Percentiles rank a stretch among this genome's conserved stretches.
These are phyloP conservation scores for Ceratocystis smalleyi DNA, from an alignment of 2,329 filamentous ascomycete species.

Conservation along the genomic window DNA sequence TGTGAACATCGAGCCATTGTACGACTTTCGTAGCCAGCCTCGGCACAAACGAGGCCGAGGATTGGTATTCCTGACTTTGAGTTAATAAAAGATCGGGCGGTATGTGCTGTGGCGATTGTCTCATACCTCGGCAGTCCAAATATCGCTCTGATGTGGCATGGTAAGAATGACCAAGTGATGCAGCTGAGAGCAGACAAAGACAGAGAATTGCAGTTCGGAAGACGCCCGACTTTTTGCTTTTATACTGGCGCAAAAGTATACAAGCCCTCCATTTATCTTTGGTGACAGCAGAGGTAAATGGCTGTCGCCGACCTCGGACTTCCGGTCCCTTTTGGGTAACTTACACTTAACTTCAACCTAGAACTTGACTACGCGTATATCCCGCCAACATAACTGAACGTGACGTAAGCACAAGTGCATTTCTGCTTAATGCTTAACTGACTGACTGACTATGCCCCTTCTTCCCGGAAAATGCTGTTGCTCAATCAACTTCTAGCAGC, in stretches of 20 bases:
- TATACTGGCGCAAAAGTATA: neutral
- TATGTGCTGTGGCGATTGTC: neutral
- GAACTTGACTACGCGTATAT: neutral
- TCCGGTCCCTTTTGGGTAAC: conserved; percentile 7
- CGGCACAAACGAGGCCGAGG: conserved; percentile 48
- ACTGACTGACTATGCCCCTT: conserved; percentile 6
- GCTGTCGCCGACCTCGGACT: conserved; percentile 18
- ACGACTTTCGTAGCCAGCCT: conserved; percentile 44
- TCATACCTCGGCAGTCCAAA: conserved; percentile 29
- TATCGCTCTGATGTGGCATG: conserved; percentile 20
- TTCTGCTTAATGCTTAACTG: neutral
- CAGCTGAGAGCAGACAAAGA: neutral
- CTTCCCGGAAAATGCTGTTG: neutral
- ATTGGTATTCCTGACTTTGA: conserved; percentile 37
- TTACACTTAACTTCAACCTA: neutral
- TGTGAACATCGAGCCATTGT: conserved; percentile 41
- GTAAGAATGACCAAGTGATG: neutral
- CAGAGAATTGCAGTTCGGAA: neutral
- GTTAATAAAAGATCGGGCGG: neutral
- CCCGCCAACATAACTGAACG: neutral
- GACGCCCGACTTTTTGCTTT: neutral
- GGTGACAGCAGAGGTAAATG: neutral
- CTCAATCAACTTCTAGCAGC: conserved; percentile 33
- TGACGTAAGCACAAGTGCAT: neutral
- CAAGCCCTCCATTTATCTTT: neutral